Base-by-base conservation (phyloP, 352 stramenopile genomes). In the Globisporangium megalacanthum region DNA sequence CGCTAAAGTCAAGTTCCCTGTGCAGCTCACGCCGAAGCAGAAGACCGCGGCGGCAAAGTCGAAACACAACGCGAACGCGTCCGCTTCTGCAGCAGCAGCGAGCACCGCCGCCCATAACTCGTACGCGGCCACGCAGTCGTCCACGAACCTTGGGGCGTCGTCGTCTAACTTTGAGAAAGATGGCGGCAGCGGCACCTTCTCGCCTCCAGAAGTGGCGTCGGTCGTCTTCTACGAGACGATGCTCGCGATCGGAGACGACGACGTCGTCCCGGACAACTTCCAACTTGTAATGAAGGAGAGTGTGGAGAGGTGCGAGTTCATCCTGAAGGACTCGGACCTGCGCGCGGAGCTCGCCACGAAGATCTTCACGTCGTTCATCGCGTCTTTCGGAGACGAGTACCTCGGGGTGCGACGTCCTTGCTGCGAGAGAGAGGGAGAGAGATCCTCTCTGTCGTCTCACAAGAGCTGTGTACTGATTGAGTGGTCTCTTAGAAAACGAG, bases 301-400 rank as follows among this genome's bases (percentile, higher is more conserved):
- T 0, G 62, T 89, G 33, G 60, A 54, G 2, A 76, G 81, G 15
- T 89, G 83, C 49, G 69, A 84, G 19, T 60, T 89, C 42, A 70
- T 93, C 6, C 54, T 93, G 42, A 86, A 86, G 31, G 73, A 78
- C 41, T 79, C 75, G 10, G 83, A 93, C 44, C 49, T 91, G 55
- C 73, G 72, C 6, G 73, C 70, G 1, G 83, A 93, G 48, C 56
- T 93, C 11, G 56, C 87, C 29, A 89, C 80, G 11, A 89, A 87
- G 48, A 31, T 88, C 4, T 91, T 88, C 54, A 76, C 72, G 11
- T 79, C 67, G 1, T 90, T 88, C 50, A 61, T 73, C 25, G 64
- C 66, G 4, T 72, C 73, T 13, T 90, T 77, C 60, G 79, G 75
- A 19, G 83, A 89, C 37, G 74, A 88, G 20, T 89, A 84, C 39